phyloP scores from a whole-genome alignment of 2,329 filamentous ascomycete species.

The Aspergillus ustus region DNA sequence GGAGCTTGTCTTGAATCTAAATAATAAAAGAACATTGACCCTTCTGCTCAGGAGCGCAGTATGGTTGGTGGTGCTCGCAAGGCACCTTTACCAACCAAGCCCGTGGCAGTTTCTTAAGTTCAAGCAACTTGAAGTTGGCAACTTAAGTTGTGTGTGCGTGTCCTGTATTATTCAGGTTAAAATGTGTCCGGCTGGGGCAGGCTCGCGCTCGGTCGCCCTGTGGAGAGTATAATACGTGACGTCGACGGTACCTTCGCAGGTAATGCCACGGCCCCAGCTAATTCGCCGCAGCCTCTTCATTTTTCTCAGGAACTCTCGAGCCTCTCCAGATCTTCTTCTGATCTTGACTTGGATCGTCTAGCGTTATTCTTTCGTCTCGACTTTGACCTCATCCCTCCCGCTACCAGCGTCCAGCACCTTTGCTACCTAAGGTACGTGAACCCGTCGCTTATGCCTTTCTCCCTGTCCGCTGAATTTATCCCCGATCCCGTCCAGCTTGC shows the following conservation, averaged over 20 bases:
- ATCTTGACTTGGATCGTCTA: constrained; percentile 39
- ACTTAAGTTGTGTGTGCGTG: neutral
- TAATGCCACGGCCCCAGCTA: constrained; percentile 39
- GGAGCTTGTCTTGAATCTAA: neutral
- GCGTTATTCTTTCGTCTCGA: constrained; percentile 33
- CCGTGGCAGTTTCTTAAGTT: constrained; percentile 8
- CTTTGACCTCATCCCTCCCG: constrained; percentile 19
- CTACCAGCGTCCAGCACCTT: constrained; percentile 8
- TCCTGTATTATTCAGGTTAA: neutral
- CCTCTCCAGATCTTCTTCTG: constrained; percentile 28
- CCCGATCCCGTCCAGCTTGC: constrained; percentile 8
- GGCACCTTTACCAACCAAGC: constrained; percentile 7
- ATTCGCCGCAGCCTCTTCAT: constrained; percentile 29
- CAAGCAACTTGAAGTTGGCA: too few species aligned
- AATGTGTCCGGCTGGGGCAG: neutral
- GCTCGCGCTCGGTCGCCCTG: neutral
- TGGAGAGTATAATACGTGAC: constrained; percentile 2
- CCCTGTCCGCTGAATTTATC: neutral
- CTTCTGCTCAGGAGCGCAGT: neutral
- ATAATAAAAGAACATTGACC: neutral
- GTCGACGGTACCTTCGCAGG: constrained; percentile 20
- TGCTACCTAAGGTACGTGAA: constrained; percentile 15
- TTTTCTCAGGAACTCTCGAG: constrained; percentile 28
- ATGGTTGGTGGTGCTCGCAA: neutral
- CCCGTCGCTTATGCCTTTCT: neutral